Evolutionary conservation across 2,329 filamentous ascomycete genomes (phyloP), one percentile per base, ranked within the genome.

Genomic region (Tolypocladium nubicola): DNA sequence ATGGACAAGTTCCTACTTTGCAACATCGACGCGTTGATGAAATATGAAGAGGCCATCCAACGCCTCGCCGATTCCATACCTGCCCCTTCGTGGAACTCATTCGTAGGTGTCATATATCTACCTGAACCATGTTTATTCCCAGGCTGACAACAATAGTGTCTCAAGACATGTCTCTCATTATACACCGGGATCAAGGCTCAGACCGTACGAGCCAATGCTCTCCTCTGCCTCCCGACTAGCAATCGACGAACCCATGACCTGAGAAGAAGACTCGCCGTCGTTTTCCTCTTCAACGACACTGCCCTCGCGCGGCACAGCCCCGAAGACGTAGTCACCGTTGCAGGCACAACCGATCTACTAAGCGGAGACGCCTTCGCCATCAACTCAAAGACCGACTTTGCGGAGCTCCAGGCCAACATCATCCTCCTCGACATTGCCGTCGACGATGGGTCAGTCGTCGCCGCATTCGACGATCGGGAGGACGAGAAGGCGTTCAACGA

Each of bases 401-500:
- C 77, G 19, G 78, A 85, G 56, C 79, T 97, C 1, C 76, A 79
- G 39, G 84, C 88, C 2, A 77, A 84, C 19, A 76, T 89, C 4
- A 73, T 79, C 3, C 79, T 95, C 23, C 79, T 97, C 6, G 87
- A 94, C 66, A 81, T 90, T 43, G 86, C 84, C 19, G 77, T 97
- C 55, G 89, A 90, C 59, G 82, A 86, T 58, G 89, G 73, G 49
- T 67, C 66, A 16, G 68, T 64, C 58, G 14, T 61, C 11, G 57
- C 56, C 38, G 19, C 19, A 37, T 63, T 70, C 60, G 56, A 68
- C 62, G 57, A 68, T 59, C 49, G 58, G 4, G 66, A 70, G 4
- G 66, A 66, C 26, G 69, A 73, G 68, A 70, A 63, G 52, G 60
- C 73, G 3, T 96, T 93, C 75, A 89, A 97, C 66, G 70, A 73